Conservation (phyloP, 1,284 basidiomycete species). For the Microbotryomycetes sp. region DNA sequence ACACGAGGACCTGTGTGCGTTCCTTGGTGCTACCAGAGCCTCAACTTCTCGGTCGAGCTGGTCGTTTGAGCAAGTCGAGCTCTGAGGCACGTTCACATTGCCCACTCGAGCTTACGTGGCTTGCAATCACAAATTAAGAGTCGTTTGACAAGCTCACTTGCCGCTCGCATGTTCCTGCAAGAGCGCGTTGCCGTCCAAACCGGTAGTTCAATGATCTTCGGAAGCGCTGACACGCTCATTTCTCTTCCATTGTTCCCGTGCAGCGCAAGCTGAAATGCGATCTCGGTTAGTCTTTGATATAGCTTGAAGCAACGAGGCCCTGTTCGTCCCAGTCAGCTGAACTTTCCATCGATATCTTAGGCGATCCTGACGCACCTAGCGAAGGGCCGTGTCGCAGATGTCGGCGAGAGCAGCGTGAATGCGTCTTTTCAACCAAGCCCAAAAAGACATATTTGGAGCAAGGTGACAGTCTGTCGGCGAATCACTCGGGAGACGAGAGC, state of each 20-base stretch:
- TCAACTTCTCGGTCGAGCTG: neutral
- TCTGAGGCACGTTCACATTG: no score
- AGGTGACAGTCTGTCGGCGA: neutral
- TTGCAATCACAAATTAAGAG: no score
- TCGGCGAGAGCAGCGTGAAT: conserved; percentile 45
- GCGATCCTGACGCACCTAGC: conserved; percentile 45
- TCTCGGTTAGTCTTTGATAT: conserved; percentile 36
- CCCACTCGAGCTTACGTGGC: no score
- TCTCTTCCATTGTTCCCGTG: no score
- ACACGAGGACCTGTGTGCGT: neutral
- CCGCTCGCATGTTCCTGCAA: no score
- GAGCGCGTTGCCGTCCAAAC: no score
- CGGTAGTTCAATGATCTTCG: no score
- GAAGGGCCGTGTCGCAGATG: conserved; percentile 47
- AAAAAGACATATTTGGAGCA: conserved; percentile 7
- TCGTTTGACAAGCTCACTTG: no score
- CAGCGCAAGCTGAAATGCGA: conserved; percentile 47
- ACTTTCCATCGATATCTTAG: neutral
- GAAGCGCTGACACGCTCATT: no score
- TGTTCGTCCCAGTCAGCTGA: neutral
- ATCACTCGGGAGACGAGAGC: neutral
- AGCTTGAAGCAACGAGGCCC: neutral
- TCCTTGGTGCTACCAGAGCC: neutral
- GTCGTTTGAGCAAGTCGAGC: neutral
- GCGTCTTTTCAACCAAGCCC: conserved; percentile 40